A percentile compares a stretch with the other conserved stretches of the same genome.
Conservation (phyloP, 768 basidiomycete species). For the Suillus decipiens region DNA sequence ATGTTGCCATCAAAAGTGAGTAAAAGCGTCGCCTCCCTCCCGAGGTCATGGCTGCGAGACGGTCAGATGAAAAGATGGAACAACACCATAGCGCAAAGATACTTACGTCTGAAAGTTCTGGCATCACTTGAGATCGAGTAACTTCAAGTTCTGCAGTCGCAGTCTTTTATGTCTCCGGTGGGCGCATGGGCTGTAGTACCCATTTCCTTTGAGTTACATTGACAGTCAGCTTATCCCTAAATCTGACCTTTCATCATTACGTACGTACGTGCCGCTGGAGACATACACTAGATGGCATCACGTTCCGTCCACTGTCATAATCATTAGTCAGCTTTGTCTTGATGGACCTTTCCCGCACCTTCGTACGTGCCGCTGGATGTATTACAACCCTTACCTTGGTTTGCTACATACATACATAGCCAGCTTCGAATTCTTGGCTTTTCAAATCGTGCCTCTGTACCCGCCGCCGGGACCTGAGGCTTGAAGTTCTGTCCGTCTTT, state of each 20-base stretch:
- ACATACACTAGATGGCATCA: neutral
- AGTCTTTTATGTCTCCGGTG: neutral
- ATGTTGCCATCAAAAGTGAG: neutral
- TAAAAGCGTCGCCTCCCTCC: neutral
- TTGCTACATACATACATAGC: too few relatives aligned
- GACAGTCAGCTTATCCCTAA: neutral
- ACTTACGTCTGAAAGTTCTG: neutral
- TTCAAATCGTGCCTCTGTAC: neutral
- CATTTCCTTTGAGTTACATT: neutral
- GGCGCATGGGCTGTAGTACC: neutral
- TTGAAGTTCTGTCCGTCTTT: too few relatives aligned
- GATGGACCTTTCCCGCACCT: neutral
- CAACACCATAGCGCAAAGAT: neutral
- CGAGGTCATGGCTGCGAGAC: neutral
- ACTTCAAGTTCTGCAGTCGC: neutral
- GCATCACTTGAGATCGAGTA: neutral
- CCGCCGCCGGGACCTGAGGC: neutral
- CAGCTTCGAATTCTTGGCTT: too few relatives aligned
- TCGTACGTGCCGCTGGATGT: neutral
- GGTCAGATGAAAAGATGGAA: neutral
- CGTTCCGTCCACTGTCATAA: neutral
- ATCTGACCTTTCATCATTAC: neutral
- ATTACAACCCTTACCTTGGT: neutral
- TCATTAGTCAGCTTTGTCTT: neutral
- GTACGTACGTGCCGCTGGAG: neutral